Evolutionary conservation across 2,329 filamentous ascomycete species (phyloP).

Genomic region (Clarireedia monteithiana): DNA sequence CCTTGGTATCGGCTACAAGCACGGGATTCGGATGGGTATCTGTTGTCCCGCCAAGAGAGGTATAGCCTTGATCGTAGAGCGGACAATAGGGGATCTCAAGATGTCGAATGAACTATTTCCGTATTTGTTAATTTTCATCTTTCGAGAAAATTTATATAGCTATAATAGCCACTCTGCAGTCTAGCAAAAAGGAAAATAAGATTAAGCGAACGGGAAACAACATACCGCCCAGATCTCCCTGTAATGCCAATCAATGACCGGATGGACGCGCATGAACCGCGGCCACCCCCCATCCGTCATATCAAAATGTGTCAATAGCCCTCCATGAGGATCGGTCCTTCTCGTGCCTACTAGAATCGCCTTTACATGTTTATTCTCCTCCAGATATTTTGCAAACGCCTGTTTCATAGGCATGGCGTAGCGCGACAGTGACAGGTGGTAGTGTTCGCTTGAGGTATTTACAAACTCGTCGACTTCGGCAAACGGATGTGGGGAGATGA

Average conservation of each 20-base stretch:
- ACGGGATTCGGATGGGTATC: slow-evolving; percentile 88
- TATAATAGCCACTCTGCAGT: background rate
- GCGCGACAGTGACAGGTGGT: slow-evolving; percentile 67
- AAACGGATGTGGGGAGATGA: slow-evolving; percentile 79
- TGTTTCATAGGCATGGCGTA: slow-evolving; percentile 74
- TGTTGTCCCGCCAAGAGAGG: slow-evolving; percentile 79
- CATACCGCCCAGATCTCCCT: slow-evolving; percentile 87
- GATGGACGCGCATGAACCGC: slow-evolving; percentile 84
- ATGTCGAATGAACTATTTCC: slow-evolving; percentile 63
- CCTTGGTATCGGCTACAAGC: slow-evolving; percentile 37
- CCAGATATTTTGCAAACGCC: slow-evolving; percentile 71
- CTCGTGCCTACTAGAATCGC: slow-evolving; percentile 85
- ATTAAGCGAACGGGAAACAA: slow-evolving; percentile 20
- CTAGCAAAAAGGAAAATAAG: background rate
- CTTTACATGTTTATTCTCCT: slow-evolving; percentile 53
- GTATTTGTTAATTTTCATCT: background rate
- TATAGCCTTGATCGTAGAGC: slow-evolving; percentile 85
- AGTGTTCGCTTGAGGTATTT: slow-evolving; percentile 51
- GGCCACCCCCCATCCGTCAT: slow-evolving; percentile 87
- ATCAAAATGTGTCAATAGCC: slow-evolving; percentile 72
- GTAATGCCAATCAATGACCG: slow-evolving; percentile 97
- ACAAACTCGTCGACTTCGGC: slow-evolving; percentile 83
- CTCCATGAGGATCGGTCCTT: slow-evolving; percentile 86
- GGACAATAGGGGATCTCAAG: slow-evolving; percentile 76
- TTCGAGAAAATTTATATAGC: background rate